Base-by-base conservation (phyloP, 768 basidiomycete species). In the Dioszegia aurantiaca region DNA sequence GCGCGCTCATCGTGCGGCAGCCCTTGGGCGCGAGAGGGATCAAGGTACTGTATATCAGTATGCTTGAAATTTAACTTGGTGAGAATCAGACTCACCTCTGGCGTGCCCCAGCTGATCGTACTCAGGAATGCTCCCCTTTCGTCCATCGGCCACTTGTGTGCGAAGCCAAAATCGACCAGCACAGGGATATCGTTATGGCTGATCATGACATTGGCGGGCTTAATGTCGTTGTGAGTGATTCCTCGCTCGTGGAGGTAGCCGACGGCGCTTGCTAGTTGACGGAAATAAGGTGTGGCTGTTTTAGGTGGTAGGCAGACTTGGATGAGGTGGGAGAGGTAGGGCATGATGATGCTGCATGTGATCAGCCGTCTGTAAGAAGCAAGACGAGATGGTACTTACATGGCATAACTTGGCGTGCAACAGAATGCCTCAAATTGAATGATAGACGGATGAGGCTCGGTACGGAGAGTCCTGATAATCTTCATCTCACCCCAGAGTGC, bases 401-500 rank as follows among this genome's bases (percentile, higher is more conserved):
- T 81, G 40, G 90, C 92, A 76, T 88, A 92, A 27, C 85, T 87
- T 4, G 90, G 88, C 0, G 90, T 90, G 65, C 93, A 89, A 72
- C 94, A 87, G 81, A 98, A 97, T 3, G 88, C 87, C 69, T 92
- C 86, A 78, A 98, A 97, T 11, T 85, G 84, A 61, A 98, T 88
- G 77, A 98, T 87, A 60, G 89, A 88, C 0, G 91, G 92, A 73
- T 97, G 94, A 9, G 86, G 85, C 67, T 90, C 87, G 43, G 84
- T 78, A 79, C 87, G 88, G 76, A 97, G 85, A 11, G 85, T 80
- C 65, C 88, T 82, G 59, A 97, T 85, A 67, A 93, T 87, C 82
- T 94, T 94, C 91, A 93, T 93, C 80, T 97, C 92, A 72, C 92
- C 93, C 92, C 92, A 95, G 84, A 98, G 80, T 43, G 91, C 91